Percentiles rank a stretch among this genome's conserved stretches.
Evolutionary conservation across 129 eudicot species (phyloP).

Genomic region (Solidago caesia): DNA sequence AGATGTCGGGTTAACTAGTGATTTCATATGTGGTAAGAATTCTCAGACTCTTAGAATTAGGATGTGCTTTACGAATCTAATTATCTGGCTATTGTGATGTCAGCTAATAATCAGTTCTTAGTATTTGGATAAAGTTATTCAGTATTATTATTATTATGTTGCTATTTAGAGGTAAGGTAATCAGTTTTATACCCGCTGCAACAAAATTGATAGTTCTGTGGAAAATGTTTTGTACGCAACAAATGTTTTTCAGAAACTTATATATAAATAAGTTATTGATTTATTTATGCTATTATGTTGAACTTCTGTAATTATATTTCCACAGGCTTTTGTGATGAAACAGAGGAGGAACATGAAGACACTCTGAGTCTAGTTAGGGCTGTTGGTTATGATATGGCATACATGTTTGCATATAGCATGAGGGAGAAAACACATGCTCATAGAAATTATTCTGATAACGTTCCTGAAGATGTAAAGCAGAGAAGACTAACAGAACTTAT

Average conservation of each 20-base stretch:
- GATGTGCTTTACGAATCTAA: not conserved
- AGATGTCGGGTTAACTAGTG: constrained; percentile 94
- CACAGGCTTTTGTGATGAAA: constrained; percentile 94
- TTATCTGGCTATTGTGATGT: not conserved
- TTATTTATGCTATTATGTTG: constrained; percentile 8
- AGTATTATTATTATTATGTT: not conserved
- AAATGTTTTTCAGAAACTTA: no score
- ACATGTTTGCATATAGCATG: constrained; percentile 99
- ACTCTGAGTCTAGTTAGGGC: constrained; percentile 69
- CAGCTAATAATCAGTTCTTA: not conserved
- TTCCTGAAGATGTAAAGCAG: constrained; percentile 80
- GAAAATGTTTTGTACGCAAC: not conserved
- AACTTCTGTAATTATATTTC: constrained; percentile 11
- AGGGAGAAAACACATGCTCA: constrained; percentile 99
- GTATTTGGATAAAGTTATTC: not conserved
- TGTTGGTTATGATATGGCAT: constrained; percentile 98
- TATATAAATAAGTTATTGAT: not conserved
- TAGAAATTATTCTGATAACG: constrained; percentile 76
- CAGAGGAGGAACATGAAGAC: constrained; percentile 87
- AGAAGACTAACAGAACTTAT: constrained; percentile 87
- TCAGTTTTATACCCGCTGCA: not conserved
- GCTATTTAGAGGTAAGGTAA: not conserved
- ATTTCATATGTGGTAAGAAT: constrained; percentile 90
- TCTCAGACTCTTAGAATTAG: not conserved
- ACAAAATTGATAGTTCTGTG: not conserved